Evolutionary conservation across 2,329 filamentous ascomycete species (phyloP).

Genomic region (Phialophora chinensis): DNA sequence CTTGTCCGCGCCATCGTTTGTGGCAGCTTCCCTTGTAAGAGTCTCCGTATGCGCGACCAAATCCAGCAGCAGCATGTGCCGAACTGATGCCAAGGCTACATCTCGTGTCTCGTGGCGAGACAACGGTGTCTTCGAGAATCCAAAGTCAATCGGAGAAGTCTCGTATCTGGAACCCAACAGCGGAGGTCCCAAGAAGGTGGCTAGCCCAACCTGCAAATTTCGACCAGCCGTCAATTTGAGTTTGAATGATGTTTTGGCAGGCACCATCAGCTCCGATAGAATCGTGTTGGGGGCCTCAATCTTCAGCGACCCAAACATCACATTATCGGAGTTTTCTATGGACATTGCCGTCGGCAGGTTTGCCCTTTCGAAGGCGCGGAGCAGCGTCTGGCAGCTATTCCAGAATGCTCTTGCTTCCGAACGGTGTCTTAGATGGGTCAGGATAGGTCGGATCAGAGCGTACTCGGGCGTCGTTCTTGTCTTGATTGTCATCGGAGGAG

Average conservation of each 20-base stretch:
- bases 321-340: conserved; percentile 14
- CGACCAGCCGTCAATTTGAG: conserved; percentile 28
- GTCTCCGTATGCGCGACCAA: conserved; percentile 24
- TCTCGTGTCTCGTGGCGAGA: conserved; percentile 29
- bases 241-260: conserved; percentile 29
- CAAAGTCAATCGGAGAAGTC: conserved; percentile 32
- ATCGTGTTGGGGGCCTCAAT: conserved; percentile 18
- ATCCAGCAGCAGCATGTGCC: conserved; percentile 24
- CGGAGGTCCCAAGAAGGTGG: conserved; percentile 35
- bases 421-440: conserved; percentile 60
- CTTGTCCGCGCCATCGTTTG: neutral
- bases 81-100: conserved; percentile 17
- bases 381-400: conserved; percentile 44
- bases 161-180: conserved; percentile 36
- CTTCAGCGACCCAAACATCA: conserved; percentile 16
- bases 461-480: conserved; percentile 59
- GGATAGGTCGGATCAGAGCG: conserved; percentile 64
- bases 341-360: conserved; percentile 25
- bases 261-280: conserved; percentile 27
- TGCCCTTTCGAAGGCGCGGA: conserved; percentile 29
- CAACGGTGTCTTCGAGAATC: conserved; percentile 21
- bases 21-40: conserved; percentile 6
- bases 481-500: conserved; percentile 60
- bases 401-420: conserved; percentile 41
- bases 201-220: conserved; percentile 28